A percentile compares a stretch with the other conserved stretches of the same genome.
phyloP scores from a whole-genome alignment of 106 monocot species.

The Apostasia ramifera region DNA sequence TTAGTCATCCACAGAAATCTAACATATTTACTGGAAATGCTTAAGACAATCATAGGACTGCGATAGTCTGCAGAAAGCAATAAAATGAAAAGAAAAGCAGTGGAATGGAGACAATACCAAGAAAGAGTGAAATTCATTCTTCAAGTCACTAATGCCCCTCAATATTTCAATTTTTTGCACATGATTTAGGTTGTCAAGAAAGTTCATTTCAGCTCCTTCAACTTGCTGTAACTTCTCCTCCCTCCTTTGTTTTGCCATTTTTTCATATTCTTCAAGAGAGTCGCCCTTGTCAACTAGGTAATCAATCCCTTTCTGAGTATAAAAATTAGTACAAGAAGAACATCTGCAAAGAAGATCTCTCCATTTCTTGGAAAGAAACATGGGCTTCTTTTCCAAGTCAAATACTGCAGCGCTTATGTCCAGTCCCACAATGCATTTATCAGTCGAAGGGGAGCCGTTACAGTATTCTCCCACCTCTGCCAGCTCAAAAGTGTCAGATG shows the following conservation, averaged over 20 bases:
- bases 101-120: conserved; percentile 44
- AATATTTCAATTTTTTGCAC: conserved; percentile 90
- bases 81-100: neutral
- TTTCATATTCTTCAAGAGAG: conserved; percentile 84
- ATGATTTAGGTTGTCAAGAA: conserved; percentile 69
- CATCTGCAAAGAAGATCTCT: conserved; percentile 77
- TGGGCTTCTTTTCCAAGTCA: conserved; percentile 36
- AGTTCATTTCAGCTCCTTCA: conserved; percentile 74
- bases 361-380: conserved; percentile 86
- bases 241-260: conserved; percentile 66
- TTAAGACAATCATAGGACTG: neutral
- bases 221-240: conserved; percentile 68
- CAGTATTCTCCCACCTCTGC: neutral
- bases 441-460: conserved; percentile 4
- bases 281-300: conserved; percentile 77
- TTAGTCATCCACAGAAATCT: neutral
- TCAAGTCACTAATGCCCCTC: conserved; percentile 81
- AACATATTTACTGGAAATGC: neutral
- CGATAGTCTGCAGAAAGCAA: neutral
- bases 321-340: conserved; percentile 49
- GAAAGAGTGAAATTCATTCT: conserved; percentile 73
- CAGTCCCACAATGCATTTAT: conserved; percentile 52
- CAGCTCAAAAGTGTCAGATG: conserved; percentile 5
- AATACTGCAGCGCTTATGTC: conserved; percentile 32
- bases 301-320: conserved; percentile 43